Evolutionary conservation across 495 filamentous ascomycete species (phyloP).

Genomic region (Tuber calosporum): DNA sequence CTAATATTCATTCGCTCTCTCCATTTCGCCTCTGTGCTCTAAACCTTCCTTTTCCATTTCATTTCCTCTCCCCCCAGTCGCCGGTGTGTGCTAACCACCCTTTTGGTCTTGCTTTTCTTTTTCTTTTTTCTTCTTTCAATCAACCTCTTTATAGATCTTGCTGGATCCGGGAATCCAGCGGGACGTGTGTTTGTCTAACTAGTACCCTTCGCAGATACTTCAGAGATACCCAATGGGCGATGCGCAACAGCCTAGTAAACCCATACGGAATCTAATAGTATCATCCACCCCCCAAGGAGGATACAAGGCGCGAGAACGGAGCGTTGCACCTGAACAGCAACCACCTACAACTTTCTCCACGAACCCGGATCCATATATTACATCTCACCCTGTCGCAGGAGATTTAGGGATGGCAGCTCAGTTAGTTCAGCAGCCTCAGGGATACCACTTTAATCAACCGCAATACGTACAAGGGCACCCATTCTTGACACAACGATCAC

Average conservation of each 20-base stretch:
- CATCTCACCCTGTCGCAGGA: conserved; percentile 12
- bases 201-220: conserved; percentile 8
- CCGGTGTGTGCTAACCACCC: conserved; percentile 4
- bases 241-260: conserved; percentile 27
- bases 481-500: conserved; percentile 21
- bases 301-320: conserved; percentile 24
- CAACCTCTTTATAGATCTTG: conserved; percentile 1
- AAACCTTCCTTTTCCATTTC: conserved; percentile 1
- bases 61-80: conserved; percentile 6
- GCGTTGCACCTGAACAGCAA: conserved; percentile 19
- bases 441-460: conserved; percentile 22
- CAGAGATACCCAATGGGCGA: conserved; percentile 32
- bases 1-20: background rate
- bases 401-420: conserved; percentile 15
- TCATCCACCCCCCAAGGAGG: conserved; percentile 28
- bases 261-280: conserved; percentile 34
- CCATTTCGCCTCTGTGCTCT: conserved; percentile 3
- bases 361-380: conserved; percentile 7
- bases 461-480: conserved; percentile 18
- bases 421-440: conserved; percentile 14
- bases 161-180: background rate
- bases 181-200: conserved; percentile 20
- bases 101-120: background rate
- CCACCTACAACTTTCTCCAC: conserved; percentile 10
- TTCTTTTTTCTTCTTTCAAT: background rate